These are phyloP conservation scores for Penicillium cataractarum DNA, from an alignment of 495 filamentous ascomycete genomes.

Conservation along the genomic window DNA sequence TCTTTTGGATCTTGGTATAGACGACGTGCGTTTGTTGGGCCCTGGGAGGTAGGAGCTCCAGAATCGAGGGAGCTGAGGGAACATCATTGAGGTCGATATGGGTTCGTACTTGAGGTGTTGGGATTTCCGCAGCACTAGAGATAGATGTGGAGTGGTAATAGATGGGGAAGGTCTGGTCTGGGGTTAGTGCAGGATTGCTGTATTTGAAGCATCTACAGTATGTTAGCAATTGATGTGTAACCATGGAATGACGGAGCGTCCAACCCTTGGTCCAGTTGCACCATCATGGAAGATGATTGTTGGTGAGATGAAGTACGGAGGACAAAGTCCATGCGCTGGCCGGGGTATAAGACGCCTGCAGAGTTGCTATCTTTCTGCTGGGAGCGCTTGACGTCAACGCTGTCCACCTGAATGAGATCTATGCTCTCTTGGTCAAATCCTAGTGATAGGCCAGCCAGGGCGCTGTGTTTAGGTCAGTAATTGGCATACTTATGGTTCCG, in stretches of 20 bases:
- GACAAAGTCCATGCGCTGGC: constrained; percentile 54
- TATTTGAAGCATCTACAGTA: constrained; percentile 48
- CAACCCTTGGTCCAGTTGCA: constrained; percentile 50
- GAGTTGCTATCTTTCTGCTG: constrained; percentile 28
- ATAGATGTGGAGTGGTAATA: constrained; percentile 6
- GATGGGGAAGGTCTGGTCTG: constrained; percentile 47
- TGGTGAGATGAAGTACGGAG: constrained; percentile 22
- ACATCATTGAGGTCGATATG: constrained; percentile 30
- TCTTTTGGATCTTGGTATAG: constrained; percentile 52
- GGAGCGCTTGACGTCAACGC: constrained; percentile 32
- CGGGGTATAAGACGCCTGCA: constrained; percentile 51
- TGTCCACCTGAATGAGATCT: constrained; percentile 47
- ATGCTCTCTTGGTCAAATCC: constrained; percentile 33
- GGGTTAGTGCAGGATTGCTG: constrained; percentile 46
- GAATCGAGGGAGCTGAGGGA: constrained; percentile 28
- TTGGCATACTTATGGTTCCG: too few relatives aligned
- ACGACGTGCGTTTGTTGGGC: constrained; percentile 49
- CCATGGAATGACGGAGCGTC: neutral
- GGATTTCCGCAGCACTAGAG: neutral
- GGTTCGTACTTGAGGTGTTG: constrained; percentile 14
- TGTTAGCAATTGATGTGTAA: neutral
- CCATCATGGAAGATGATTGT: constrained; percentile 30
- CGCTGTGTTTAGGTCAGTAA: constrained; percentile 24
- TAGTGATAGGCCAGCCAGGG: constrained; percentile 48
- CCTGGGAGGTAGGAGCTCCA: constrained; percentile 27